Base-by-base conservation (phyloP, 306 rosid species). In the Prunus campanulata region DNA sequence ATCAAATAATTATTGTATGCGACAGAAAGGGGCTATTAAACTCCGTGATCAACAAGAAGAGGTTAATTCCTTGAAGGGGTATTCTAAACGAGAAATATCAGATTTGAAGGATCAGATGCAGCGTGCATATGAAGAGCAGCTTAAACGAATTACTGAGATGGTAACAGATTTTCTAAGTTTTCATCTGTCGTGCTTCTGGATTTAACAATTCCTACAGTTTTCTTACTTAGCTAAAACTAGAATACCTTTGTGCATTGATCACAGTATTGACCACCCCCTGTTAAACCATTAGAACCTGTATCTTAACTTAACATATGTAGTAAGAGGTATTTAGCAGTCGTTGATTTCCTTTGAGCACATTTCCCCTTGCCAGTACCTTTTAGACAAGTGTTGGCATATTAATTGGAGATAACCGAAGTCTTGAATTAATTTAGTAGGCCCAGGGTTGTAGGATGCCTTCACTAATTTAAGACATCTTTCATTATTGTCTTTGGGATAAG, bases 131-230 rank as follows among this genome's bases (percentile, higher is more conserved):
- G 96, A 87, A 1, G 86, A 86, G 12, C 97, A 93, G 82, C 90
- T 93, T 24, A 81, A 85, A 64, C 90, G 90, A 81, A 88, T 93
- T 83, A 86, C 93, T 60, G 97, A 87, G 85, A 90, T 91, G 97
- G 98, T 93, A 88, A 69, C 68, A 74, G 50, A 25, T 66, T 80
- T 16, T 27, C 49, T 74, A 32, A 47, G 57, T 50, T 56, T 69
- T 72, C 19, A n/a, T 8, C 24, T 29, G 76, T 68, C 8, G 69
- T 22, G 30, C 64, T 52, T 68, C 55, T 78, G 52, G 42, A 8
- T 52, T n/a, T 16, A n/a, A 27, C 25, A 5, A 20, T 42, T 16
- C 25, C 20, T 10, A 24, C 11, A 59, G 42, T 24, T 5, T 49
- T 27, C 12, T 7, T 59, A 70, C 11, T 13, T 11, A 4, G 25